Conservation (phyloP, 371 early-diverging fungal genomes). For the Mortierella sp. region DNA sequence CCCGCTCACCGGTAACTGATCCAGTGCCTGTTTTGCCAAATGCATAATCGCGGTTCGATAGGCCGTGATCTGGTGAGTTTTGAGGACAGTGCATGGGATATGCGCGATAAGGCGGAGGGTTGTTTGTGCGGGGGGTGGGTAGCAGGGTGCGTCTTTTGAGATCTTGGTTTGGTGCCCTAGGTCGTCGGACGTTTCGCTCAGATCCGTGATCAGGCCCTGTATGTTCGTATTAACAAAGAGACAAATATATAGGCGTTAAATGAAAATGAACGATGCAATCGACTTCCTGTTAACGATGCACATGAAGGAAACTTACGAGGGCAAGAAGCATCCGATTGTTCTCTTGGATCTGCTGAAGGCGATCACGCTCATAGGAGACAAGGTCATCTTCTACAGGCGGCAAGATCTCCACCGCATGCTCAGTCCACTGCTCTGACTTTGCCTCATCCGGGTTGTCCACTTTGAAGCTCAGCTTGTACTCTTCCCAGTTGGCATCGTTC, state of each 20-base stretch:
- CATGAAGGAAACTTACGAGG: conserved; percentile 60
- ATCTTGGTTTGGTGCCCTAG: conserved; percentile 78
- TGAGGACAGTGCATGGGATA: conserved; percentile 61
- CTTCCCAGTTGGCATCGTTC: conserved; percentile 86
- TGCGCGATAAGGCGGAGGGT: conserved; percentile 76
- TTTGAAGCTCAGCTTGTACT: conserved; percentile 65
- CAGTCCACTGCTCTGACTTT: conserved; percentile 15
- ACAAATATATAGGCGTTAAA: too few species aligned
- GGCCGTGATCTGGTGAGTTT: conserved; percentile 61
- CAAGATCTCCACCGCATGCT: conserved; percentile 30
- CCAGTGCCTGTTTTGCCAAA: conserved; percentile 68
- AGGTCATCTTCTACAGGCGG: conserved; percentile 57
- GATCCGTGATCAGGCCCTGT: conserved; percentile 83
- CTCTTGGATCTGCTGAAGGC: conserved; percentile 74
- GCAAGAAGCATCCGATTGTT: conserved; percentile 75
- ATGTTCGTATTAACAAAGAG: not conserved
- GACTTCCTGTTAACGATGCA: not conserved
- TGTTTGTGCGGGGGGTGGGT: conserved; percentile 60
- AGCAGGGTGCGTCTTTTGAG: conserved; percentile 44
- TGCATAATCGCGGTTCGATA: conserved; percentile 75
- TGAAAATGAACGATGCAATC: too few species aligned
- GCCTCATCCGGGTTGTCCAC: conserved; percentile 9
- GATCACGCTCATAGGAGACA: conserved; percentile 73
- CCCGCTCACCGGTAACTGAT: conserved; percentile 70
- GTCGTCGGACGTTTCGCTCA: conserved; percentile 84